Evolutionary conservation across 768 basidiomycete genomes (phyloP).

Genomic region (Lactarius vividus): DNA sequence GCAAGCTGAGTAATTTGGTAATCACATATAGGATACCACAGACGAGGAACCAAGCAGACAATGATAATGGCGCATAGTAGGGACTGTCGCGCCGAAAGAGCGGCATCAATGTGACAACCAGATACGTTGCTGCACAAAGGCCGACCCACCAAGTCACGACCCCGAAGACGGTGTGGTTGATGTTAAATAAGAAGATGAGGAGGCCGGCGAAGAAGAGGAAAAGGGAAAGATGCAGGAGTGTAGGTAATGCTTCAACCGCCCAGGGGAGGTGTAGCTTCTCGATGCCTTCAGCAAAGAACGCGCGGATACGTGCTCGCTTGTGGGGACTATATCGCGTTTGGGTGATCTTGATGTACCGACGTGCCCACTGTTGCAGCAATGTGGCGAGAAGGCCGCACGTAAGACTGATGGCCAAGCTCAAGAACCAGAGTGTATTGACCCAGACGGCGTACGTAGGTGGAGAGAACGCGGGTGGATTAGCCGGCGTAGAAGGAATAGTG

Average conservation of each 20-base stretch:
- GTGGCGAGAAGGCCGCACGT: conserved; percentile 9
- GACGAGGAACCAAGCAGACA: neutral
- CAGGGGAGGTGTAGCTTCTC: neutral
- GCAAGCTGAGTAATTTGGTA: neutral
- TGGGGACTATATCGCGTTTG: neutral
- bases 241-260: conserved; percentile 9
- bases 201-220: conserved; percentile 24
- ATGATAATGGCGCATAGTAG: conserved; percentile 5
- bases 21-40: neutral
- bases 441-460: conserved; percentile 1
- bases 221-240: conserved; percentile 17
- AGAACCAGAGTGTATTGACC: conserved; percentile 13
- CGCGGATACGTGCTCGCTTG: conserved; percentile 2
- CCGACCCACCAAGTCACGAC: neutral
- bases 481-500: neutral
- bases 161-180: conserved; percentile 9
- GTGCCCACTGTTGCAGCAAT: conserved; percentile 10
- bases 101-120: conserved; percentile 3
- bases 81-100: conserved; percentile 1
- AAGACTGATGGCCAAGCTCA: conserved; percentile 15
- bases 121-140: neutral
- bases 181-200: conserved; percentile 3
- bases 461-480: neutral
- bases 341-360: conserved; percentile 2
- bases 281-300: conserved; percentile 7